These are phyloP conservation scores for Ilex asprella DNA, from an alignment of 257 asterid species.

Conservation along the genomic window DNA sequence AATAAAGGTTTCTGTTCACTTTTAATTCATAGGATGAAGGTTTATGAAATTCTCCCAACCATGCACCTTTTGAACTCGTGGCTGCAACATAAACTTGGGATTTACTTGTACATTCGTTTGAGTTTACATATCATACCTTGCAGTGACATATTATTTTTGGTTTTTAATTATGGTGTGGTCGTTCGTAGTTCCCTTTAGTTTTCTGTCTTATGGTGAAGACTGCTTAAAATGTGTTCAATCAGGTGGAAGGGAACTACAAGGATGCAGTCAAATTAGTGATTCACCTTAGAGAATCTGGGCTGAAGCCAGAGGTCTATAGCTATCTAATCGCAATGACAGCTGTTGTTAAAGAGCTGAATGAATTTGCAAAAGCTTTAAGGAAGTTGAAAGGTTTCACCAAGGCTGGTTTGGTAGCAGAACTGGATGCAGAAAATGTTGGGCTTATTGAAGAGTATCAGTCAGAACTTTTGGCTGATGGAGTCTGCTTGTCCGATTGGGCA, in stretches of 20 bases:
- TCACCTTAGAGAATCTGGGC: constrained; percentile 55
- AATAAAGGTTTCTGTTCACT: too few species aligned
- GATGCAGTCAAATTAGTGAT: constrained; percentile 71
- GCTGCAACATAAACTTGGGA: too few species aligned
- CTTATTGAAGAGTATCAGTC: constrained; percentile 62
- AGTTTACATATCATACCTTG: too few species aligned
- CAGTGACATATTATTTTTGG: too few species aligned
- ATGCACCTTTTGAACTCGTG: too few species aligned
- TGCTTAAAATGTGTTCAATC: constrained; percentile 15
- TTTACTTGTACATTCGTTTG: too few species aligned
- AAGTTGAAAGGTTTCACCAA: constrained; percentile 60
- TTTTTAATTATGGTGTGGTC: too few species aligned
- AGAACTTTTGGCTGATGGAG: constrained; percentile 53
- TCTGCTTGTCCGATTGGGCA: constrained; percentile 53
- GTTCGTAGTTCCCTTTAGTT: too few species aligned
- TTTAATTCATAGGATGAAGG: too few species aligned
- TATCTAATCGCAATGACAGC: constrained; percentile 91
- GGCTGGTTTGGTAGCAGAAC: constrained; percentile 52
- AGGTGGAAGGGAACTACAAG: constrained; percentile 79
- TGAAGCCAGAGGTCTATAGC: constrained; percentile 87
- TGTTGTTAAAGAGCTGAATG: constrained; percentile 84
- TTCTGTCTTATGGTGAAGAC: not conserved
- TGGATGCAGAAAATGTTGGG: constrained; percentile 35
- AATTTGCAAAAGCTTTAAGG: constrained; percentile 75
- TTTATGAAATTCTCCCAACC: too few species aligned